Evolutionary conservation across 2,329 filamentous ascomycete genomes (phyloP), one percentile per base, ranked within the genome.

Genomic region (Arthrinium puccinioides): DNA sequence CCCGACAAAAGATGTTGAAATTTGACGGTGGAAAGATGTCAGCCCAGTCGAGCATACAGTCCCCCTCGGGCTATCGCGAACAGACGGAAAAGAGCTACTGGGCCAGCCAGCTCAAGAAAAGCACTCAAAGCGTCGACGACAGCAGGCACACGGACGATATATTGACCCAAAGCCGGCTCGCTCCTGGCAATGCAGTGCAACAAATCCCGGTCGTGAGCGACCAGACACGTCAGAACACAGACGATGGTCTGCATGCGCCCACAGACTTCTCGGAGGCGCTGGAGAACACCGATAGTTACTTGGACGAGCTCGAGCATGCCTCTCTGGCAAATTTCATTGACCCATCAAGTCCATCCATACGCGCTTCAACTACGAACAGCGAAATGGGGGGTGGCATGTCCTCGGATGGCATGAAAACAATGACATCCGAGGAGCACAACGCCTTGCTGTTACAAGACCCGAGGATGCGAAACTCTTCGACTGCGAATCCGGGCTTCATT

Each of bases 381-480:
- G 6, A 14, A 19, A n/a, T 4, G 8, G 16, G 15, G n/a, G 23
- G 13, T 11, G 19, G 13, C 11, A 21, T 14, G 24, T 38, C 43
- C 10, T 2, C 31, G n/a, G 42, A 52, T 42, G 33, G 47, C 23
- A 41, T 32, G 19, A 55, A 52, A 39, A 45, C 53, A 0, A 62
- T 92, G 66, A 95, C 87, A 0, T 85, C 92, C 0, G 90, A 98
- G 60, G 85, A 96, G 54, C 88, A 97, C 59, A 98, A 97, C 54
- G 84, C 86, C 9, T 68, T 84, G 41, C 70, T 97, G 1, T 70
- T 98, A 4, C 77, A 84, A 3, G 88, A 97, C 52, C 88, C 92
- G 3, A 80, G 81, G 23, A 79, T 95, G 49, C 78, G 87, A 41
- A 92, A 94, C 53, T 88, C 88, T 0, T 94, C 89, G 2, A 88